A percentile compares a stretch with the other conserved stretches of the same genome.
Evolutionary conservation across 139 green algal species (phyloP).

Genomic region (Volvox africanus): DNA sequence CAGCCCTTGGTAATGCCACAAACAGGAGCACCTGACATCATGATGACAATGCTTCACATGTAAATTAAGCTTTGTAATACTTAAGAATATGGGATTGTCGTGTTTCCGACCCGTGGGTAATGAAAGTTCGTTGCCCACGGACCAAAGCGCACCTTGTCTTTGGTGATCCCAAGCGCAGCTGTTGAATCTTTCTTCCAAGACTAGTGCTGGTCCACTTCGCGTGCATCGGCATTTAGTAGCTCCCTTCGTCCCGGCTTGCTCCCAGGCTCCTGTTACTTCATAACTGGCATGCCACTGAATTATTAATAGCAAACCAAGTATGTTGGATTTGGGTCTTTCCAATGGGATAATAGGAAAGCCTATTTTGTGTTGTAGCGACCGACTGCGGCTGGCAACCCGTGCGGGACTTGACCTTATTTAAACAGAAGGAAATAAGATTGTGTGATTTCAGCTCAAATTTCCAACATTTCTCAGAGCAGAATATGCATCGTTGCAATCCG

Average conservation of each 20-base stretch:
- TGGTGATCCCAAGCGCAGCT: neutral
- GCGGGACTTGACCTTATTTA: too few relatives aligned
- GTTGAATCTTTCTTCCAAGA: neutral
- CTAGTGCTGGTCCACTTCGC: neutral
- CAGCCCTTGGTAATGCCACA: neutral
- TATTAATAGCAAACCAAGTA: neutral
- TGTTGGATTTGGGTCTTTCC: neutral
- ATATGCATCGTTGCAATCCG: too few relatives aligned
- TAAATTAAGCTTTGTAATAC: neutral
- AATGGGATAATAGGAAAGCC: neutral
- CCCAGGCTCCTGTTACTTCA: neutral
- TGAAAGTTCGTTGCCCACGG: conserved; percentile 9
- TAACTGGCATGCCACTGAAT: too few relatives aligned
- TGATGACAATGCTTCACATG: neutral
- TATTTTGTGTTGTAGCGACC: neutral
- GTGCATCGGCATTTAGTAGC: neutral
- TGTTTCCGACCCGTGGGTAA: conserved; percentile 18
- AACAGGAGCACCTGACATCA: neutral
- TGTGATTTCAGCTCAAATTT: too few relatives aligned
- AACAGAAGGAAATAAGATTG: too few relatives aligned
- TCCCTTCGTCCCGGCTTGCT: neutral
- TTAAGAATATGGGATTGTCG: neutral
- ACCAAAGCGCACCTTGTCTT: neutral
- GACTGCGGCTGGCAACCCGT: neutral
- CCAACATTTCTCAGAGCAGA: too few relatives aligned